Base-by-base conservation (phyloP, 768 basidiomycete genomes). In the Coprinopsis sp. region DNA sequence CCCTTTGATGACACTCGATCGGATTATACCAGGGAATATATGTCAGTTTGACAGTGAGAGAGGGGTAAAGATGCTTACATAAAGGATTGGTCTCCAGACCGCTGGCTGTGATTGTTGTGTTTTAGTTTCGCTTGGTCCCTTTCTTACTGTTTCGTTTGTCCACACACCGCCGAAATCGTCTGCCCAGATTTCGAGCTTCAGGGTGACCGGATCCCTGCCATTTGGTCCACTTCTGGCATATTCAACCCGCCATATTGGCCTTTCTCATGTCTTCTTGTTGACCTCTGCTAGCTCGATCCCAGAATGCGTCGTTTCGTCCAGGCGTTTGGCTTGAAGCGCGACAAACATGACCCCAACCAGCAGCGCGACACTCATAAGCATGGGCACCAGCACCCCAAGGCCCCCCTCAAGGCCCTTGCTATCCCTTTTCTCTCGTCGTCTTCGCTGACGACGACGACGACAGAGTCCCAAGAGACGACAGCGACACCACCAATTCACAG, bases 241-340 rank as follows among this genome's bases (percentile, higher is more conserved):
- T 38, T n/a, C 37, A 40, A 34, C 24, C 23, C 36, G 22, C 22
- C 4, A 19, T 3, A 29, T 28, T 16, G n/a, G 23, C 13, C 23
- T 34, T 33, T 40, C 34, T 25, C 33, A 54, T 55, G 52, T 47
- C 29, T 16, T 38, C 52, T 36, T 51, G 33, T 41, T 28, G 34
- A 43, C 45, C 49, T 41, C 42, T 50, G 49, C 41, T 48, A 31
- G 23, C 33, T 33, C 31, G 29, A 34, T 30, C 21, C 33, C 36
- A 40, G 53, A 51, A 86, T 86, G 83, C 81, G 81, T 58, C 78
- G 83, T 54, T 65, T 87, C 59, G 74, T 74, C 47, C 76, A 81
- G 41, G 76, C 80, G 56, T 78, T 87, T 54, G 57, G 62, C 58
- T 60, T 66, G 57, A 70, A 65, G 58, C 67, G 64, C 53, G 67